Evolutionary conservation across 352 stramenopile genomes (phyloP).

Genomic region (Phytophthora tubulina): DNA sequence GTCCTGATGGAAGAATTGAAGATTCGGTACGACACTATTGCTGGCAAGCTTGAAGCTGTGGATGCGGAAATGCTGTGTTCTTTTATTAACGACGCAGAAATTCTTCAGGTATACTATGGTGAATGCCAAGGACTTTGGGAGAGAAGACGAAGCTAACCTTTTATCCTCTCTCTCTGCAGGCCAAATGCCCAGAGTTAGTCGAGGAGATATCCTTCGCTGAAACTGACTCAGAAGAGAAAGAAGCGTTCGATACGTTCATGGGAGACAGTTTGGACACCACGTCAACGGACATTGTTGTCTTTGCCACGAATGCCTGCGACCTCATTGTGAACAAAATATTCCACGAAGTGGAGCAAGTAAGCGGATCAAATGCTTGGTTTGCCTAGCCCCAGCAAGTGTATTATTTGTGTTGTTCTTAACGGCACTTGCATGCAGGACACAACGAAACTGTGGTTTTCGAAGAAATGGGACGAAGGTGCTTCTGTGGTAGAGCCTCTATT

Average conservation of each 20-base stretch:
- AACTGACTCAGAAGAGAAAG: slow-evolving; percentile 75
- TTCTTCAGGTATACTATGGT: slow-evolving; percentile 65
- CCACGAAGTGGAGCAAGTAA: slow-evolving; percentile 77
- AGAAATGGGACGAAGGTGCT: slow-evolving; percentile 86
- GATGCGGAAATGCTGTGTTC: slow-evolving; percentile 85
- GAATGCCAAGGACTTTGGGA: neutral
- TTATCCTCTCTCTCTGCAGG: slow-evolving; percentile 32
- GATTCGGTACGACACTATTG: slow-evolving; percentile 69
- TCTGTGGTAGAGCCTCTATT: slow-evolving; percentile 79
- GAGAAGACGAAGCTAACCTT: slow-evolving; percentile 4
- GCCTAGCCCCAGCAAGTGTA: neutral
- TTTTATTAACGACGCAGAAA: slow-evolving; percentile 88
- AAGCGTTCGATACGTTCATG: slow-evolving; percentile 80
- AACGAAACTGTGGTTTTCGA: slow-evolving; percentile 78
- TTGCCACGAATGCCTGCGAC: slow-evolving; percentile 72
- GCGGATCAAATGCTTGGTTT: neutral
- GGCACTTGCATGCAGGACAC: slow-evolving; percentile 54
- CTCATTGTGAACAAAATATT: slow-evolving; percentile 85
- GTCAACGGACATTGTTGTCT: slow-evolving; percentile 83
- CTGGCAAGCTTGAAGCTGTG: slow-evolving; percentile 48
- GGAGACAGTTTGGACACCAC: slow-evolving; percentile 78
- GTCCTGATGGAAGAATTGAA: slow-evolving; percentile 83
- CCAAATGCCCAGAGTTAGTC: slow-evolving; percentile 85
- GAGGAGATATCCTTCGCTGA: slow-evolving; percentile 88
- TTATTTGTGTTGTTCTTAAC: slow-evolving; percentile 1